These are phyloP conservation scores for Hymenoscyphus infarciens DNA, from an alignment of 2,329 filamentous ascomycete species.

Conservation along the genomic window DNA sequence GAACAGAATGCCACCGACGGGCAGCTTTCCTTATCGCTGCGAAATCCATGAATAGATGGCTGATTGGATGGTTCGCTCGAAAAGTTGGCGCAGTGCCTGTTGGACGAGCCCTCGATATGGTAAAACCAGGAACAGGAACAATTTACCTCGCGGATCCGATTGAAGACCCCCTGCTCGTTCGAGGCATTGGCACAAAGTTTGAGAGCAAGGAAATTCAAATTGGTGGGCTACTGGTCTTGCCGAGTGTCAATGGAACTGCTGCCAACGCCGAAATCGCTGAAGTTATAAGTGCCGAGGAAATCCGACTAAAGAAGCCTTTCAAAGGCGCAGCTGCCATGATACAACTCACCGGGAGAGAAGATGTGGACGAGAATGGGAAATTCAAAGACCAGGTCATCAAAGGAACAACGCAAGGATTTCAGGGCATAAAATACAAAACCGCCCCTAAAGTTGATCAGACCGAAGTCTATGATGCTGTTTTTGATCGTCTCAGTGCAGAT, in stretches of 20 bases:
- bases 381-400: constrained; percentile 8
- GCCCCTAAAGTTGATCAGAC: constrained; percentile 93
- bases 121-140: constrained; percentile 72
- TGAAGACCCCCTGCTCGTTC: constrained; percentile 76
- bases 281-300: constrained; percentile 13
- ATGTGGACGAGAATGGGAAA: constrained; percentile 13
- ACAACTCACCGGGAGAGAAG: constrained; percentile 14
- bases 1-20: constrained; percentile 78
- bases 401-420: constrained; percentile 5
- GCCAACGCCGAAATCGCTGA: constrained; percentile 63
- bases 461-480: constrained; percentile 89
- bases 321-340: constrained; percentile 10
- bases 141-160: constrained; percentile 89
- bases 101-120: constrained; percentile 82
- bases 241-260: constrained; percentile 71
- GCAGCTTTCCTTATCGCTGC: constrained; percentile 92
- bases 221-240: constrained; percentile 82
- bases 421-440: constrained; percentile 75
- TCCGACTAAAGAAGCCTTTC: constrained; percentile 16
- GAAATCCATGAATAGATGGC: constrained; percentile 85
- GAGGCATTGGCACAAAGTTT: constrained; percentile 79
- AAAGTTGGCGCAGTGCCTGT: constrained; percentile 91
- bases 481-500: constrained; percentile 70
- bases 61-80: constrained; percentile 83
- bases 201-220: constrained; percentile 65